Conservation (phyloP, 192 early-diverging fungal species). For the Ramicandelaber brevisporus region DNA sequence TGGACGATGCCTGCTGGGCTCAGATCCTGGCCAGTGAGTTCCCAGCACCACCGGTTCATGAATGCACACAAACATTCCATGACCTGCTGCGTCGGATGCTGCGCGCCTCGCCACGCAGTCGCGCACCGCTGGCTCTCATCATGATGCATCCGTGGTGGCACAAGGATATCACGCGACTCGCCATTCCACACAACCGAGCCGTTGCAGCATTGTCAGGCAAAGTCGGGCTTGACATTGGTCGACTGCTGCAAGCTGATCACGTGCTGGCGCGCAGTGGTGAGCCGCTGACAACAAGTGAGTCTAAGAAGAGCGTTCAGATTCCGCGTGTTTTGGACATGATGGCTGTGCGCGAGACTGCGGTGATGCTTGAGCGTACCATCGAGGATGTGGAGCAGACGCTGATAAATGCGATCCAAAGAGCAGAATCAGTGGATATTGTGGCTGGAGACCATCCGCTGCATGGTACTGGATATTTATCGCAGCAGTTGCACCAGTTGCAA, state of each 20-base stretch:
- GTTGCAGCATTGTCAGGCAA: too few species aligned
- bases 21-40: conserved; percentile 27
- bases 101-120: conserved; percentile 8
- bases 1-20: conserved; percentile 18
- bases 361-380: not conserved
- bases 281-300: too few species aligned
- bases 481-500: conserved; percentile 1
- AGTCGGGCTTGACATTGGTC: too few species aligned
- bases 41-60: too few species aligned
- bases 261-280: too few species aligned
- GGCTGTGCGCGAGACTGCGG: not conserved
- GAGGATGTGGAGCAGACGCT: too few species aligned
- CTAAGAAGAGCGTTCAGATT: too few species aligned
- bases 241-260: too few species aligned
- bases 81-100: conserved; percentile 18
- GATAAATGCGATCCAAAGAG: too few species aligned
- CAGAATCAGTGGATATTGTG: too few species aligned
- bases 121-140: conserved; percentile 9
- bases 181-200: not conserved
- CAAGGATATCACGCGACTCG: not conserved
- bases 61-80: conserved; percentile 13
- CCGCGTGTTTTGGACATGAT: not conserved
- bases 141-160: conserved; percentile 12
- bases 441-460: not conserved
- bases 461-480: not conserved